Base-by-base conservation (phyloP, 257 asterid genomes). In the Solanum sejunctum region DNA sequence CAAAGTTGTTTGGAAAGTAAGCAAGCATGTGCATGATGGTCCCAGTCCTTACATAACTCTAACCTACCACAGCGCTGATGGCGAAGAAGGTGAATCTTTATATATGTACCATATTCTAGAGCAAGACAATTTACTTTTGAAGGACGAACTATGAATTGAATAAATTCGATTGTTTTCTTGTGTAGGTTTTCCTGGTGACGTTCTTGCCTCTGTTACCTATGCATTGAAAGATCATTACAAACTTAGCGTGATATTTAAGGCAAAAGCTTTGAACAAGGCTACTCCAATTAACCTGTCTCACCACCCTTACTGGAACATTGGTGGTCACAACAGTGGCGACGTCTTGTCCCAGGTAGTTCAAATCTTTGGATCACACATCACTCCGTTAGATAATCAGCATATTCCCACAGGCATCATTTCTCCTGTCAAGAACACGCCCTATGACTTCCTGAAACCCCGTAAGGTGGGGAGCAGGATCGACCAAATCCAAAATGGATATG, bases 1-100 rank as follows among this genome's bases (percentile, higher is more conserved):
- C 90, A 86, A 92, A 81, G 92, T 87, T 23, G 86, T 85, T 60
- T 96, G 99, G 99, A 90, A 89, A 83, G 96, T 94, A 66, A 85
- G 86, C 28, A 91, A 89, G 78, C 88, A 89, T 73, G 84, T 32
- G 72, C 88, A 87, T 72, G 70, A 80, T 17, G 91, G 91, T 49
- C 83, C 66, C 55, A 86, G 86, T 52, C 96, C 98, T 47, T 73
- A 57, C 87, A 91, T 96, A 55, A 92, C 92, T 39, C 90, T 96
- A 12, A 69, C 90, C 21, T 96, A 94, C 80, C 86, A 87, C 89
- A 94, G 99, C 45, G 77, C 39, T 51, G 97, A 94, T 83, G 98
- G 97, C 3, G 98, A 95, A 89, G 92, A 93, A 92, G 98, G 97
- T 91, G 83, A 13, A 10, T 26, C 28, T 49, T 3, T 0, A 4